phyloP scores from a whole-genome alignment of 2,329 filamentous ascomycete species.

The Mariannaea sp. region DNA sequence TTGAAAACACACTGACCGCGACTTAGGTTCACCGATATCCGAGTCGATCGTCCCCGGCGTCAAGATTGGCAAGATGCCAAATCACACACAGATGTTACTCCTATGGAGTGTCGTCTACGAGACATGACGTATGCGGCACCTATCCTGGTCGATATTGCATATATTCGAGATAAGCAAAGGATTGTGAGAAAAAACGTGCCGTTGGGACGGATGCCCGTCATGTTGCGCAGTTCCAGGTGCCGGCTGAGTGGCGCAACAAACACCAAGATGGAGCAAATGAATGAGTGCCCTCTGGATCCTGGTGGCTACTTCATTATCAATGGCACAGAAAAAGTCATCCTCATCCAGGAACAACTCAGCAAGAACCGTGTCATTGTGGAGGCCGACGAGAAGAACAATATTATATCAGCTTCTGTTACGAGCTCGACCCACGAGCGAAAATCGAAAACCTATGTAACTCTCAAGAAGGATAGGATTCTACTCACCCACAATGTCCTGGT shows the following conservation, averaged over 20 bases:
- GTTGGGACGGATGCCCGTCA: slow-evolving; percentile 91
- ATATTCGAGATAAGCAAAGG: slow-evolving; percentile 78
- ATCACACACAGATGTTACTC: slow-evolving; percentile 77
- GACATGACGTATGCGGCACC: slow-evolving; percentile 98
- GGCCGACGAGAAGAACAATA: slow-evolving; percentile 85
- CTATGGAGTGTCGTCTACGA: slow-evolving; percentile 93
- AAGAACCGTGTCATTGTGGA: slow-evolving; percentile 99
- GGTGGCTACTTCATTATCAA: slow-evolving; percentile 98
- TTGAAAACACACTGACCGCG: slow-evolving; percentile 24
- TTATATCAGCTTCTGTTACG: slow-evolving; percentile 94
- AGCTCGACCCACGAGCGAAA: slow-evolving; percentile 98
- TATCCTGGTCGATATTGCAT: slow-evolving; percentile 90
- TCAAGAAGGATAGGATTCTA: slow-evolving; percentile 91
- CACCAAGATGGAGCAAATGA: slow-evolving; percentile 85
- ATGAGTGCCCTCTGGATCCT: slow-evolving; percentile 94
- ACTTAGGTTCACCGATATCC: slow-evolving; percentile 78
- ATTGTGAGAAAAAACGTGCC: slow-evolving; percentile 76
- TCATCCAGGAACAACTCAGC: slow-evolving; percentile 97
- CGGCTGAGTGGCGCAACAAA: slow-evolving; percentile 83
- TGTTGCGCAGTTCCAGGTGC: slow-evolving; percentile 95
- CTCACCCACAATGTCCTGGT: slow-evolving; percentile 91
- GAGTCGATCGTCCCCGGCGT: slow-evolving; percentile 80
- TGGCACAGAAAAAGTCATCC: slow-evolving; percentile 96
- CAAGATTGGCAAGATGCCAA: slow-evolving; percentile 74
- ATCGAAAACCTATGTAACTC: slow-evolving; percentile 93